These are phyloP conservation scores for Podospora bellae-mahoneyi DNA, from an alignment of 495 filamentous ascomycete species.

Conservation along the genomic window DNA sequence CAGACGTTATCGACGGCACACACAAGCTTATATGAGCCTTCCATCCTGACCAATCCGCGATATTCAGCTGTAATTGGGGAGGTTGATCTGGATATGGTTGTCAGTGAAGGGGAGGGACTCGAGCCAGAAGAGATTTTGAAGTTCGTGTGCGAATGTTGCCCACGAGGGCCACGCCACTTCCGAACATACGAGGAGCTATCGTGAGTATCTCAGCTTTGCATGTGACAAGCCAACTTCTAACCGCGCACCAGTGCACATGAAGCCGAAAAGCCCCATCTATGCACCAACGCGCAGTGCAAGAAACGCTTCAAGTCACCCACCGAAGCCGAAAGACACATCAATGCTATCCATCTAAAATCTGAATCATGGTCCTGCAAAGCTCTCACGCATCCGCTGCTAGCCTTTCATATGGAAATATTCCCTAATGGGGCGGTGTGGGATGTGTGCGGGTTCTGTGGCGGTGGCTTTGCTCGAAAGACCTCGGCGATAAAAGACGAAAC, in stretches of 20 bases:
- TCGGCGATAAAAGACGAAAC: background rate
- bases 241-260: slow-evolving; percentile 51
- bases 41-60: slow-evolving; percentile 12
- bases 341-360: slow-evolving; percentile 78
- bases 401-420: slow-evolving; percentile 62
- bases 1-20: slow-evolving; percentile 28
- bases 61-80: slow-evolving; percentile 14
- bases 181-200: slow-evolving; percentile 65
- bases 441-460: slow-evolving; percentile 80
- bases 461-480: slow-evolving; percentile 63
- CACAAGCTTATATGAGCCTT: slow-evolving; percentile 27
- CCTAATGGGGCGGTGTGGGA: slow-evolving; percentile 47
- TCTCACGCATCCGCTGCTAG: slow-evolving; percentile 46
- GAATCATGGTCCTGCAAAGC: slow-evolving; percentile 84
- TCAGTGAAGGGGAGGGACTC: slow-evolving; percentile 6
- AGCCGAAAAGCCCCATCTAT: slow-evolving; percentile 78
- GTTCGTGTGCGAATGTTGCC: slow-evolving; percentile 77
- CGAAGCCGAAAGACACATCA: slow-evolving; percentile 84
- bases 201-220: slow-evolving; percentile 46
- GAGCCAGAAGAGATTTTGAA: slow-evolving; percentile 37
- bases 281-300: slow-evolving; percentile 60
- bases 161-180: slow-evolving; percentile 82
- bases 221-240: background rate
- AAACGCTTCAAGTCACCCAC: slow-evolving; percentile 91
- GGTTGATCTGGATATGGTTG: slow-evolving; percentile 5